These are phyloP conservation scores for Setomelanomma holmii DNA, from an alignment of 2,329 filamentous ascomycete genomes.

Conservation along the genomic window DNA sequence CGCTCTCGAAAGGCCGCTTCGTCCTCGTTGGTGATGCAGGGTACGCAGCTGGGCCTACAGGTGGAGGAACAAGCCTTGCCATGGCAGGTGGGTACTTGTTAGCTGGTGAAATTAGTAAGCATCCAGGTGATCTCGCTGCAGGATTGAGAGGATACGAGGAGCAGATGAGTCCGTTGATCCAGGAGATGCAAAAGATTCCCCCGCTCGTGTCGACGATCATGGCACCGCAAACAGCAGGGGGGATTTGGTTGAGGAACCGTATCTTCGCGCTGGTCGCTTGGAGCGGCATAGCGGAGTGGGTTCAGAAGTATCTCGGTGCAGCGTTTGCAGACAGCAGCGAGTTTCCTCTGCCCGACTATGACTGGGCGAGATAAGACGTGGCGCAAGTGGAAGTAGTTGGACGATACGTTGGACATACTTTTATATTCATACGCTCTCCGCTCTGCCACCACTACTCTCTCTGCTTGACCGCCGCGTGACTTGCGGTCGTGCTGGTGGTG, in stretches of 20 bases:
- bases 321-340: slow-evolving; percentile 40
- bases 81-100: slow-evolving; percentile 47
- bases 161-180: slow-evolving; percentile 16
- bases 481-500: slow-evolving; percentile 2
- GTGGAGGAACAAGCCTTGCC: slow-evolving; percentile 33
- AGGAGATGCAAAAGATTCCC: slow-evolving; percentile 17
- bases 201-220: slow-evolving; percentile 3
- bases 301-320: slow-evolving; percentile 38
- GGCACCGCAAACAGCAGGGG: slow-evolving; percentile 25
- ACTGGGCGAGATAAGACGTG: slow-evolving; percentile 22
- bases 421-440: slow-evolving; percentile 20
- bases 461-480: slow-evolving; percentile 14
- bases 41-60: slow-evolving; percentile 29
- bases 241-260: slow-evolving; percentile 51
- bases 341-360: slow-evolving; percentile 50
- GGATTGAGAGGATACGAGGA: slow-evolving; percentile 25
- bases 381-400: background rate
- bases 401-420: background rate
- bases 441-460: slow-evolving; percentile 17
- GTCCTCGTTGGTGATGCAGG: slow-evolving; percentile 61
- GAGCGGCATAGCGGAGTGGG: slow-evolving; percentile 43
- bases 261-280: slow-evolving; percentile 52
- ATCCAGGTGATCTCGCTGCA: slow-evolving; percentile 8
- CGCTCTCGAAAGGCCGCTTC: slow-evolving; percentile 56
- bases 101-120: slow-evolving; percentile 37